phyloP scores from a whole-genome alignment of 148 eudicot species.

The Cornus kousa region DNA sequence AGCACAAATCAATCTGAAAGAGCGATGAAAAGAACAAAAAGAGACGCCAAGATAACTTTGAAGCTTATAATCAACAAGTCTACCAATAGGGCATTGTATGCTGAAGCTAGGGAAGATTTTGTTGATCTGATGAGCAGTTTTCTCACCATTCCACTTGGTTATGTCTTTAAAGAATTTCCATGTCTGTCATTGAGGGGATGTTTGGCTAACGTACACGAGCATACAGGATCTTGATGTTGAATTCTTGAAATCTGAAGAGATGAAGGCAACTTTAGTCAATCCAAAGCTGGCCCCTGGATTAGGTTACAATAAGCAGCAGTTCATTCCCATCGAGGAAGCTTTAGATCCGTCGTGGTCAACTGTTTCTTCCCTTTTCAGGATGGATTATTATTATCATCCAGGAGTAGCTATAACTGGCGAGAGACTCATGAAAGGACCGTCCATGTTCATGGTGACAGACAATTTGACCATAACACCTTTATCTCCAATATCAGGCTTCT shows the following conservation, averaged over 20 bases:
- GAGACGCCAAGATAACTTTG: neutral
- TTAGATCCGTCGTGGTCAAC: neutral
- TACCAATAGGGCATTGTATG: neutral
- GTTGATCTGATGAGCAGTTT: conserved; percentile 7
- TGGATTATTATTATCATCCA: neutral
- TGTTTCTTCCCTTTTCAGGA: neutral
- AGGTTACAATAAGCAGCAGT: neutral
- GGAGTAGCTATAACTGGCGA: neutral
- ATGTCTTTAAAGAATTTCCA: neutral
- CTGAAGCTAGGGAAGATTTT: conserved; percentile 1
- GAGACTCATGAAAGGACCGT: neutral
- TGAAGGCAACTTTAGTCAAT: conserved; percentile 1
- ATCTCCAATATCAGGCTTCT: neutral
- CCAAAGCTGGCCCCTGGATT: conserved; percentile 8
- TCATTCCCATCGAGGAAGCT: neutral
- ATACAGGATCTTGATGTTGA: neutral
- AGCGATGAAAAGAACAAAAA: neutral
- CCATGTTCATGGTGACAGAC: neutral
- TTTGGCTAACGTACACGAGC: conserved; percentile 1
- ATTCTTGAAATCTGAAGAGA: neutral
- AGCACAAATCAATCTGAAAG: too few species aligned
- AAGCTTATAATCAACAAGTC: conserved; percentile 3
- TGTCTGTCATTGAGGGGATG: neutral
- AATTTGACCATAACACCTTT: neutral
- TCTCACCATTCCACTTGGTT: conserved; percentile 12